phyloP scores from a whole-genome alignment of 139 green algal species.

The Micractinium sp. region DNA sequence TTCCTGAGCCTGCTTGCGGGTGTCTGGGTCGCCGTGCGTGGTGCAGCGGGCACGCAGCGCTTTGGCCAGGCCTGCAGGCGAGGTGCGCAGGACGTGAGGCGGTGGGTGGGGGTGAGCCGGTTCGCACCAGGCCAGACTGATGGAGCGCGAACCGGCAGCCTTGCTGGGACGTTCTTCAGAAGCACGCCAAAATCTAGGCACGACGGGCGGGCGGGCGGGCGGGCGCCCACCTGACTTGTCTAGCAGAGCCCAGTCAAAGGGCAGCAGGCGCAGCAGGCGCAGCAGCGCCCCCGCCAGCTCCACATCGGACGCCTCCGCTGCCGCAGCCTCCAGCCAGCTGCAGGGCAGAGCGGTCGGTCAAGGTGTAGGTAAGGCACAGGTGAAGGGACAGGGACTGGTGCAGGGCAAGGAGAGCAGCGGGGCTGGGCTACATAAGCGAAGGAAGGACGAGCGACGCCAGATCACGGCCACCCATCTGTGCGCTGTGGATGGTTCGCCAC shows the following conservation, averaged over 20 bases:
- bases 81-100: background rate
- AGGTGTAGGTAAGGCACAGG: background rate
- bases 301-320: background rate
- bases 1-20: slow-evolving; percentile 32
- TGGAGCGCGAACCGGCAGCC: background rate
- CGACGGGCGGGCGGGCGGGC: background rate
- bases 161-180: background rate
- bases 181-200: background rate
- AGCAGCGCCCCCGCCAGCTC: slow-evolving; percentile 24
- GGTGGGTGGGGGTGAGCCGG: background rate
- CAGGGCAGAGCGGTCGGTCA: background rate
- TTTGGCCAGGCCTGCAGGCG: slow-evolving; percentile 16
- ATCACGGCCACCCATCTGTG: too few relatives aligned
- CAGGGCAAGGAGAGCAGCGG: background rate
- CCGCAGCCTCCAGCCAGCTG: slow-evolving; percentile 40
- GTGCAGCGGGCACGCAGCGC: background rate
- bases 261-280: slow-evolving; percentile 24
- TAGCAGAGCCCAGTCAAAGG: background rate
- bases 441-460: background rate
- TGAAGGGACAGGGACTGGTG: background rate
- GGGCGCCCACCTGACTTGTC: slow-evolving; percentile 12
- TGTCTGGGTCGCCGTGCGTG: slow-evolving; percentile 33
- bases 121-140: background rate
- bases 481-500: too few relatives aligned
- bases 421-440: background rate